Evolutionary conservation across 1,284 basidiomycete genomes (phyloP), one percentile per base, ranked within the genome.

Genomic region (Trichosporon faecale): DNA sequence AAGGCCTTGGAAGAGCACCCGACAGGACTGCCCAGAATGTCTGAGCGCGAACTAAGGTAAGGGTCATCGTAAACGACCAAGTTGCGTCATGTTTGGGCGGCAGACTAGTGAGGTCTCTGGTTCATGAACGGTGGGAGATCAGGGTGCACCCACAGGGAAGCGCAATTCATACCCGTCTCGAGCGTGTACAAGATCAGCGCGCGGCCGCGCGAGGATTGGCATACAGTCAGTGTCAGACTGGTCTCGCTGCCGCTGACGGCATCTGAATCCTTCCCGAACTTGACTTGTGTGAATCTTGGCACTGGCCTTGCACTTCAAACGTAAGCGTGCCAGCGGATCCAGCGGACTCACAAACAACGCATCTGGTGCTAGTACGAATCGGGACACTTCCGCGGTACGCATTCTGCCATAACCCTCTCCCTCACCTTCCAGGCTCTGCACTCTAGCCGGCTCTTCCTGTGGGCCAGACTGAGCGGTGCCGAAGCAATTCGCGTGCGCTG

Each of bases 201-300:
- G 40, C 16, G 6, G 16, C 18, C 40, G 11, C 37, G 37, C 37
- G 37, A 12, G 33, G n/a, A n/a, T n/a, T n/a, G n/a, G n/a, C n/a
- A n/a, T n/a, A n/a, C 37, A 40, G 37, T 35, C n/a, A 25, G 21
- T 60, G 27, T 60, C 55, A 61, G 57, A n/a, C 29, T 21, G 12
- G 49, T 18, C 49, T 21, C 49, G 7, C n/a, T 23, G 23, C 21
- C 49, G 49, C 27, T 31, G 57, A 61, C 57, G 57, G 57, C 57
- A 61, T 31, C 29, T 61, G 57, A 31, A 61, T 31, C 4, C 29
- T 31, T 61, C 57, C 57, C 57, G 27, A n/a, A 61, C 11, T 31
- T 60, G 57, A 33, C 57, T 61, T 33, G 57, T 61, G 57, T n/a
- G 57, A 61, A 61, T 61, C 57, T 61, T 61, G 57, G 57, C 57